phyloP scores from a whole-genome alignment of 2,329 filamentous ascomycete species.

The Parastagonospora avenae region DNA sequence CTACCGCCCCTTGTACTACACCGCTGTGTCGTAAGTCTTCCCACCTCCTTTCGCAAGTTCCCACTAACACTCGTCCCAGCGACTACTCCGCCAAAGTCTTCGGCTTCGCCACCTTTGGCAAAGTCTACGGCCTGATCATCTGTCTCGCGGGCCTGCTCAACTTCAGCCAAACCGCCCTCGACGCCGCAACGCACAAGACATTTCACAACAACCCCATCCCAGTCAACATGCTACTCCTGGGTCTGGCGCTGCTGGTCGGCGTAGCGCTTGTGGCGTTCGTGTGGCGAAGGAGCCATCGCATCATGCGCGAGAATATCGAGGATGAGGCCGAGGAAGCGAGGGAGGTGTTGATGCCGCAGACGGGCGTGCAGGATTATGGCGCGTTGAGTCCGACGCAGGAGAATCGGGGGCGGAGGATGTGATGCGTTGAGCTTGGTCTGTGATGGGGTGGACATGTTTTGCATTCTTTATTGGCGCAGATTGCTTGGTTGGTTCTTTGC shows the following conservation, averaged over 20 bases:
- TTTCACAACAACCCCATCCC: conserved; percentile 77
- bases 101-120: conserved; percentile 87
- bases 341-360: conserved; percentile 42
- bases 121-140: conserved; percentile 91
- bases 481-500: not conserved
- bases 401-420: conserved; percentile 24
- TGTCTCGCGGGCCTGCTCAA: conserved; percentile 83
- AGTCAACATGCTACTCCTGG: conserved; percentile 73
- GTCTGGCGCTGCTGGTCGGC: conserved; percentile 68
- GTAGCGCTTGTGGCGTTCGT: conserved; percentile 71
- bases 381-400: conserved; percentile 20
- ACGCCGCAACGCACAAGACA: conserved; percentile 74
- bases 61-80: conserved; percentile 34
- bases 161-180: conserved; percentile 80
- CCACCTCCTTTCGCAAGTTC: not conserved
- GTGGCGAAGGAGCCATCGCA: conserved; percentile 52
- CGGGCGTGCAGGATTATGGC: conserved; percentile 26
- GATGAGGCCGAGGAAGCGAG: conserved; percentile 43
- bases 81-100: conserved; percentile 93
- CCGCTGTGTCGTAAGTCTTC: conserved; percentile 69
- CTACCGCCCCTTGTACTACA: conserved; percentile 90
- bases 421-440: not conserved
- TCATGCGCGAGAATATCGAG: conserved; percentile 46
- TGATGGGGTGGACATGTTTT: not conserved
- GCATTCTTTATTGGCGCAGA: not conserved